Evolutionary conservation across 2,329 filamentous ascomycete species (phyloP), one percentile per base, ranked within the genome.

Genomic region (Exophiala bonariae): DNA sequence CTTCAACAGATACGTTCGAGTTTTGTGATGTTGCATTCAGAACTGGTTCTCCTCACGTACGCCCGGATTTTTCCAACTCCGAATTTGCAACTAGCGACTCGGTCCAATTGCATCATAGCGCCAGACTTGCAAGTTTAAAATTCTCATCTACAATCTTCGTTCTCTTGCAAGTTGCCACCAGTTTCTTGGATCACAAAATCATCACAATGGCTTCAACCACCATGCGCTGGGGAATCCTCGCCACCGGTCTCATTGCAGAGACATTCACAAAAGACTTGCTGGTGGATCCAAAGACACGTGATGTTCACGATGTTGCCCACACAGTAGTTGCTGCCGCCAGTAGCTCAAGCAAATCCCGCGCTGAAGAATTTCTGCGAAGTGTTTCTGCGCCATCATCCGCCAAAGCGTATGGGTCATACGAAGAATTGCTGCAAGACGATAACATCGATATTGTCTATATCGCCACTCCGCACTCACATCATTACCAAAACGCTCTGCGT

Each of bases 381-480:
- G 79, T 86, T 33, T 79, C 82, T 49, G 83, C 85, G 11, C 84
- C 86, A 3, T 80, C 81, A 59, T 43, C 44, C 10, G 71, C 78
- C 14, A 76, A 80, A 8, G 78, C 84, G 9, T 95, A 95, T 64
- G 87, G 86, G 47, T 87, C 84, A 7, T 96, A 96, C 69, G 77
- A 82, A 52, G 87, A 90, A 65, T 79, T 96, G 18, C 88, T 92
- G 19, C 78, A 79, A 37, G 87, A 95, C 64, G 73, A 84, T 19
- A 33, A 55, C 11, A 38, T 95, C 58, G 87, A 95, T 66, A 87
- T 93, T 59, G 71, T 95, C 70, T 95, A 95, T 67, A 81, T 96
- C 46, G 89, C 89, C 16, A 95, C 90, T 3, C 90, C 90, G 13
- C 89, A 95, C 73, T 91, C 87, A 60, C 90, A 95, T 68, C 90